These are phyloP conservation scores for Skeletonema grethae DNA, from an alignment of 108 stramenopile species.

Conservation along the genomic window DNA sequence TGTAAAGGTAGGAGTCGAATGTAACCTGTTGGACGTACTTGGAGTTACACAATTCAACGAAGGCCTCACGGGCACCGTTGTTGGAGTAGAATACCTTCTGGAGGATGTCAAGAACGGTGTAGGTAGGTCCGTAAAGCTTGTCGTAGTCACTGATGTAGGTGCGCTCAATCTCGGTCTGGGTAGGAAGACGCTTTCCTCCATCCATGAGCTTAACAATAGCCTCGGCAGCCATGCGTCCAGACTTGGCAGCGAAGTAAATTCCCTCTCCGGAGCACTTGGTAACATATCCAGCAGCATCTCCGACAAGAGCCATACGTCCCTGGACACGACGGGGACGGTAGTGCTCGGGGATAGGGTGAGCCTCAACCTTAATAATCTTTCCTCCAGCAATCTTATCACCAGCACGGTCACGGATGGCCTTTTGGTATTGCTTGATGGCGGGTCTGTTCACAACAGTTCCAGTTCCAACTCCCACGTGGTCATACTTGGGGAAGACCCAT, in stretches of 20 bases:
- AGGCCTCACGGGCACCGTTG: conserved; percentile 98
- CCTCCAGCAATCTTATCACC: conserved; percentile 97
- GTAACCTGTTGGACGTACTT: conserved; percentile 99
- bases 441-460: conserved; percentile 98
- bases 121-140: conserved; percentile 92
- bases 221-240: conserved; percentile 97
- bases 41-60: conserved; percentile 96
- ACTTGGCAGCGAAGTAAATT: conserved; percentile 98
- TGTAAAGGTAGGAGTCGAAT: conserved; percentile 99
- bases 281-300: conserved; percentile 98
- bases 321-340: conserved; percentile 95
- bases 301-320: conserved; percentile 93
- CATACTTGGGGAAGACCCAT: conserved; percentile 99
- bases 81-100: conserved; percentile 98
- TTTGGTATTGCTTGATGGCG: conserved; percentile 98
- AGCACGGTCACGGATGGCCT: conserved; percentile 97
- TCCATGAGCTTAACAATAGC: conserved; percentile 91
- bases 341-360: conserved; percentile 99
- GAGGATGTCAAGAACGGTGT: conserved; percentile 95
- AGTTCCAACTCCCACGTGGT: conserved; percentile 98
- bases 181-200: conserved; percentile 87
- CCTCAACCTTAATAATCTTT: conserved; percentile 99
- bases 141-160: conserved; percentile 97
- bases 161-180: conserved; percentile 89
- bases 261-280: conserved; percentile 99